Evolutionary conservation across 164 flowering plant genomes (phyloP).

Genomic region (Nymphaea colorata): DNA sequence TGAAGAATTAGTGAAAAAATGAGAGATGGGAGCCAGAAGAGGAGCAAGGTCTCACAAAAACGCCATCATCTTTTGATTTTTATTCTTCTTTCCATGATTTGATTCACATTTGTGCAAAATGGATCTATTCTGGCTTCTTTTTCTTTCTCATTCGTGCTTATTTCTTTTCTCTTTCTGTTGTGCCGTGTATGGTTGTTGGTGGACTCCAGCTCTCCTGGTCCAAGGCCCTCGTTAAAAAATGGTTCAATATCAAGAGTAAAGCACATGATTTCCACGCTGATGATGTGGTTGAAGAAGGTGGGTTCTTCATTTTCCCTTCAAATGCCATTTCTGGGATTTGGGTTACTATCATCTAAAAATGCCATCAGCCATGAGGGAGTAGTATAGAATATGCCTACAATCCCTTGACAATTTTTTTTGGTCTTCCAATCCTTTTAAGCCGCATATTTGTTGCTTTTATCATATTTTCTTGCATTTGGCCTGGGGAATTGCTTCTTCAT

Average conservation of each 20-base stretch:
- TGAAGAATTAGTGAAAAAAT: constrained; percentile 60
- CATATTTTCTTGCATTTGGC: not conserved
- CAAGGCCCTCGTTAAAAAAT: constrained; percentile 64
- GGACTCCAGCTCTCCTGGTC: constrained; percentile 74
- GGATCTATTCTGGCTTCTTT: not conserved
- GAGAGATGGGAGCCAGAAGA: constrained; percentile 79
- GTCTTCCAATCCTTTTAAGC: not conserved
- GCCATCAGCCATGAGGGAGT: not conserved
- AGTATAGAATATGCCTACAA: no score
- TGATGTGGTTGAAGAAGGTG: constrained; percentile 18
- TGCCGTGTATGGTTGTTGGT: not conserved
- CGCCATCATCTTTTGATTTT: constrained; percentile 7
- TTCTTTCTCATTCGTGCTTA: constrained; percentile 2
- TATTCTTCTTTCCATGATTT: not conserved
- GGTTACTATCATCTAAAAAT: no score
- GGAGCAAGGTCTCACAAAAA: constrained; percentile 41
- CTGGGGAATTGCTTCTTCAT: not conserved
- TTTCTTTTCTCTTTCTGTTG: not conserved
- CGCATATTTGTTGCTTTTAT: not conserved
- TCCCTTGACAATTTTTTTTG: no score
- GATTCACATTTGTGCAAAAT: not conserved
- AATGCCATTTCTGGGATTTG: not conserved
- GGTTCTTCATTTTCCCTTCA: not conserved
- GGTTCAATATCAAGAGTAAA: constrained; percentile 82
- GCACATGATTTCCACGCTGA: constrained; percentile 65